Conservation (phyloP, 805 yeast genomes). For the Blastobotrys parvus region DNA sequence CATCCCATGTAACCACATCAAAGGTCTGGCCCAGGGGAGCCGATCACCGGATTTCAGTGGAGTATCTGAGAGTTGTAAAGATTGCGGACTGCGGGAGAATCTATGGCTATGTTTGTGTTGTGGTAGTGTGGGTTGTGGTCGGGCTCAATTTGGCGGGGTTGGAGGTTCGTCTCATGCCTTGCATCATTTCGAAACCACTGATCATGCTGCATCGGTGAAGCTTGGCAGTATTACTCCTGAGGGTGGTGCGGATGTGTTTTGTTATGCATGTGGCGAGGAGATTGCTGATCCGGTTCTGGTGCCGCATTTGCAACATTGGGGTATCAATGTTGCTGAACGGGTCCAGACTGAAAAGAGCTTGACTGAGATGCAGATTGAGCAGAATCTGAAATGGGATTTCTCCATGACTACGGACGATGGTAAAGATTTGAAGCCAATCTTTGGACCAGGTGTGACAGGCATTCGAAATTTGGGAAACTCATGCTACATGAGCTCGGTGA, state of each 20-base stretch:
- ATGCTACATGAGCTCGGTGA: conserved; percentile 76
- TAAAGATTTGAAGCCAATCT: conserved; percentile 50
- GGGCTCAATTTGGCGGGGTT: conserved; percentile 87
- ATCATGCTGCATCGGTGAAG: conserved; percentile 81
- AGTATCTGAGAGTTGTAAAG: conserved; percentile 24
- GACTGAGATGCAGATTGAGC: conserved; percentile 86
- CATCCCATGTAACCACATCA: conserved; percentile 68
- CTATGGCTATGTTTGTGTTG: conserved; percentile 90
- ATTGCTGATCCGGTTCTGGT: conserved; percentile 59
- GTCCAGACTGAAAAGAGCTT: conserved; percentile 80
- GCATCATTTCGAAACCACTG: conserved; percentile 48
- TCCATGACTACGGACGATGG: conserved; percentile 69
- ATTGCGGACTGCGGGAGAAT: conserved; percentile 54
- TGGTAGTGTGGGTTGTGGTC: conserved; percentile 90
- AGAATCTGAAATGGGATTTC: conserved; percentile 90
- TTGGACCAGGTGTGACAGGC: conserved; percentile 76
- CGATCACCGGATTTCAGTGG: conserved; percentile 5
- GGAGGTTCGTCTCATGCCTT: conserved; percentile 94
- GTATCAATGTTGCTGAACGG: conserved; percentile 49
- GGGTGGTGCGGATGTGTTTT: conserved; percentile 72
- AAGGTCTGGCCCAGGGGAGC: conserved; percentile 38
- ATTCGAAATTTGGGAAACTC: conserved; percentile 86
- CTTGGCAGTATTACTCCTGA: conserved; percentile 78
- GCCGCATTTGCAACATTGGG: conserved; percentile 45
- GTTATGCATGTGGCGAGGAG: conserved; percentile 86